Conservation (phyloP, 1,284 basidiomycete species). For the Trichosporon sp. region DNA sequence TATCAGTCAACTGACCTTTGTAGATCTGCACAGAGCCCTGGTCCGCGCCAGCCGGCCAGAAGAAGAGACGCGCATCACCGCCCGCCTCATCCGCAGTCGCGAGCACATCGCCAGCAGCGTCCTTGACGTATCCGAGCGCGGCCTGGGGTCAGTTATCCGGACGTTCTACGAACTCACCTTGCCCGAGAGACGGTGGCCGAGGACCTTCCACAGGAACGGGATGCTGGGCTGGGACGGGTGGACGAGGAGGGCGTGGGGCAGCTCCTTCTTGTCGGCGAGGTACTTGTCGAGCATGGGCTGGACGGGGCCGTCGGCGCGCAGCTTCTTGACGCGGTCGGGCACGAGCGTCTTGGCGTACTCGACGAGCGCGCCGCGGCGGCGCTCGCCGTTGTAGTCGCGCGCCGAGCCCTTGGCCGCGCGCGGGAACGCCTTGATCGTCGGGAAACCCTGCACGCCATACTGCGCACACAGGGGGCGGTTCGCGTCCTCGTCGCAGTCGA, state of each 20-base stretch:
- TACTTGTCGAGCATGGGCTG: constrained; percentile 21
- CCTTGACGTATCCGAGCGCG: constrained; percentile 64
- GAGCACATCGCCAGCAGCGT: constrained; percentile 56
- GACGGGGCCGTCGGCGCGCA: constrained; percentile 56
- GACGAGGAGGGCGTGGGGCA: constrained; percentile 66
- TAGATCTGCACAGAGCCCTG: constrained; percentile 30
- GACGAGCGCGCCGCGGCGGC: constrained; percentile 68
- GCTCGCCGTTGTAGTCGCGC: constrained; percentile 67
- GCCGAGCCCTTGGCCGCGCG: constrained; percentile 63
- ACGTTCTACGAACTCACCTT: constrained; percentile 40
- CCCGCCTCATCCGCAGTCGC: constrained; percentile 29
- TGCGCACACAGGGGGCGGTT: constrained; percentile 79
- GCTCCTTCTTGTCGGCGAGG: constrained; percentile 52
- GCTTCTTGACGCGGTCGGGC: constrained; percentile 63
- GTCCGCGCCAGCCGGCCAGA: constrained; percentile 30
- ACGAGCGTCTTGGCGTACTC: constrained; percentile 72
- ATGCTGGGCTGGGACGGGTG: constrained; percentile 67
- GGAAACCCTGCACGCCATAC: constrained; percentile 86
- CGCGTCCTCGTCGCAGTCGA: constrained; percentile 81
- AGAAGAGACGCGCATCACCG: constrained; percentile 37
- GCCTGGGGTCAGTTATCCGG: constrained; percentile 46
- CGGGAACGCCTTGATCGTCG: constrained; percentile 84
- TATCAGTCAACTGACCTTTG: constrained; percentile 31
- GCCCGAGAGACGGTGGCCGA: constrained; percentile 67
- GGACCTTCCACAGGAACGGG: constrained; percentile 78